Base-by-base conservation (phyloP, 495 filamentous ascomycete species). In the Chaetomium fimeti region DNA sequence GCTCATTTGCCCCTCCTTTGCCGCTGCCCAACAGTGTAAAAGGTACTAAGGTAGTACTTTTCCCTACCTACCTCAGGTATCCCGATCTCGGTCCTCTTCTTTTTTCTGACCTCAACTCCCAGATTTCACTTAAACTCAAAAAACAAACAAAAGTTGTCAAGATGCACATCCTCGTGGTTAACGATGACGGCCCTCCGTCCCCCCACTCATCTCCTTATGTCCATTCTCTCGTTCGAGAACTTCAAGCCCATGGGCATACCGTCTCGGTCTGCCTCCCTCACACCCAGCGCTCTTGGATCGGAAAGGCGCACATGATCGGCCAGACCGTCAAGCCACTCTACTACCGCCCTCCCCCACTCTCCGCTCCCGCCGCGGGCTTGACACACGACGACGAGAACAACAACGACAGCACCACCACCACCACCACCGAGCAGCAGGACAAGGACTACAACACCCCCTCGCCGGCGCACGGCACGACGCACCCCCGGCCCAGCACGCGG, bases 171-270 rank as follows among this genome's bases (percentile, higher is more conserved):
- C 72, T 74, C 71, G 66, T 82, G 20, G 78, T 77, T 60, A 98
- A 98, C 82, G 94, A 98, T 78, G 94, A 98, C 81, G 94, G 94
- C 22, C 94, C 94, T 47, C 94, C 94, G 67, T 95, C 90, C 36
- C 85, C 89, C 57, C 85, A 91, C 72, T 93, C 92, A 38, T 96
- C 92, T 2, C 94, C 94, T 5, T 98, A 98, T 71, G 84, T 97
- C 65, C 92, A 95, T 79, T 87, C 89, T 40, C 87, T 96, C 69
- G 86, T 97, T 16, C 79, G 85, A 42, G 83, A 87, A 25, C 88
- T 98, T 43, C 90, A 94, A 76, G 69, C 77, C 36, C 85, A 85
- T 20, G 91, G 93, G 12, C 93, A 95, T 75, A 83, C 81, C 43
- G 91, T 98, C 63, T 93, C 90, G 3, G 93, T 98, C 48, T 85